Evolutionary conservation across 768 basidiomycete genomes (phyloP), one percentile per base, ranked within the genome.

Genomic region (Suillus subalutaceus): DNA sequence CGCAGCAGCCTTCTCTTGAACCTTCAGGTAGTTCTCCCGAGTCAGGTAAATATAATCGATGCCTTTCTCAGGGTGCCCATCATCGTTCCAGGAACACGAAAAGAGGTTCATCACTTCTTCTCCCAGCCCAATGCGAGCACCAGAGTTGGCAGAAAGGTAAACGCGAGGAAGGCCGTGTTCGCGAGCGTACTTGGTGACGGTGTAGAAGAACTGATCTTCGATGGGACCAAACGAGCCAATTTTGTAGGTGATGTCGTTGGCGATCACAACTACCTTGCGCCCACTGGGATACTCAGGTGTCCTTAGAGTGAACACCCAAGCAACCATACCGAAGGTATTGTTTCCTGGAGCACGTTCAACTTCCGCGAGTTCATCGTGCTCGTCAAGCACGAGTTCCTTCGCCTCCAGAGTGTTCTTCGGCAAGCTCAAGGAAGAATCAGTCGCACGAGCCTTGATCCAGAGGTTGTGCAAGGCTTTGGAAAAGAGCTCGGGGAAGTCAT

Each of bases 401-500:
- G 93, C 91, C 72, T 91, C 88, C 56, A 99, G 81, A 66, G 93
- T 84, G 55, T 86, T 85, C 76, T 93, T 91, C 6, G 97, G 97
- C 43, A 88, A 72, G 43, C 85, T 83, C 61, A 96, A 79, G 20
- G 88, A 85, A 15, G 93, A 81, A 73, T 93, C 86, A 35, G 78
- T 79, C 48, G 81, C 78, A 48, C 90, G 87, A 53, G 88, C 88
- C 71, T 90, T 88, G 69, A 86, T 81, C 97, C 97, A 99, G 68
- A 95, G 85, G 72, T 96, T 94, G 73, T 95, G 92, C 66, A 99
- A 82, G 8, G 97, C 96, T 81, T 99, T 99, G 46, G 96, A 91
- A 85, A 99, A 99, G 69, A 99, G 88, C 73, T 97, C 97, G 50
- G 97, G 97, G 90, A 99, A 99, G 80, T 99, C 97, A 79, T 99